Percentiles rank a stretch among this genome's conserved stretches.
phyloP scores from a whole-genome alignment of 2,329 filamentous ascomycete species.

The Massarina eburnea region DNA sequence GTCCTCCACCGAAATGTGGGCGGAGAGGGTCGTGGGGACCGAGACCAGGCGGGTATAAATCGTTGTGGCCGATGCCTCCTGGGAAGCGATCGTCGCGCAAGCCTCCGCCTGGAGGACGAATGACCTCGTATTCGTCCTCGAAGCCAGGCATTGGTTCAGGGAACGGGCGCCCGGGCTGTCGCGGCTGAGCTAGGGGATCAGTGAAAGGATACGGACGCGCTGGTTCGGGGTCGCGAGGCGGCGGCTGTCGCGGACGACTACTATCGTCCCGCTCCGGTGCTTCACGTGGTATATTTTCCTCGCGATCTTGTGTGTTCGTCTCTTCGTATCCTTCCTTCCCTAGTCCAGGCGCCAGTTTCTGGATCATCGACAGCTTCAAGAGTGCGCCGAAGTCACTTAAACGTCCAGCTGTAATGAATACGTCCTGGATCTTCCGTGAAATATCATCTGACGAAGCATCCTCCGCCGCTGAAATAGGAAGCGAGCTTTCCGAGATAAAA shows the following conservation, averaged over 20 bases:
- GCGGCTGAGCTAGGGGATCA: slow-evolving; percentile 65
- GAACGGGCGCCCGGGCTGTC: slow-evolving; percentile 59
- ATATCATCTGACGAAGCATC: slow-evolving; percentile 49
- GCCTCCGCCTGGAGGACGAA: slow-evolving; percentile 62
- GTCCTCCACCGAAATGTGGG: slow-evolving; percentile 63
- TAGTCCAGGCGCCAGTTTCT: slow-evolving; percentile 77
- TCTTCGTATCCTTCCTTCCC: slow-evolving; percentile 80
- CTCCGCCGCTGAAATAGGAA: slow-evolving; percentile 56
- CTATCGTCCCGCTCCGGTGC: slow-evolving; percentile 17
- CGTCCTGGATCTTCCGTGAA: slow-evolving; percentile 49
- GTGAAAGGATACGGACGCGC: slow-evolving; percentile 69
- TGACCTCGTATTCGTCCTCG: slow-evolving; percentile 88
- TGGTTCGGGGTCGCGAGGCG: slow-evolving; percentile 57
- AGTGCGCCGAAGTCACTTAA: slow-evolving; percentile 68
- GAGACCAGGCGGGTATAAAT: slow-evolving; percentile 83
- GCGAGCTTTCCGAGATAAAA: slow-evolving; percentile 66
- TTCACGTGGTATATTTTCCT: slow-evolving; percentile 45
- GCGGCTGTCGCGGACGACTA: slow-evolving; percentile 21
- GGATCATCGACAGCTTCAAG: slow-evolving; percentile 78
- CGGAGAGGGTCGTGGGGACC: slow-evolving; percentile 83
- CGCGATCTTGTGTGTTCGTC: slow-evolving; percentile 14
- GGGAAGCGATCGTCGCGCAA: slow-evolving; percentile 56
- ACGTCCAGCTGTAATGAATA: slow-evolving; percentile 74
- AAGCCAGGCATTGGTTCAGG: slow-evolving; percentile 88
- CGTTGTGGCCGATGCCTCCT: slow-evolving; percentile 76